Evolutionary conservation across 2,329 filamentous ascomycete species (phyloP), one percentile per base, ranked within the genome.

Genomic region (Thermothelomyces thermophilus): DNA sequence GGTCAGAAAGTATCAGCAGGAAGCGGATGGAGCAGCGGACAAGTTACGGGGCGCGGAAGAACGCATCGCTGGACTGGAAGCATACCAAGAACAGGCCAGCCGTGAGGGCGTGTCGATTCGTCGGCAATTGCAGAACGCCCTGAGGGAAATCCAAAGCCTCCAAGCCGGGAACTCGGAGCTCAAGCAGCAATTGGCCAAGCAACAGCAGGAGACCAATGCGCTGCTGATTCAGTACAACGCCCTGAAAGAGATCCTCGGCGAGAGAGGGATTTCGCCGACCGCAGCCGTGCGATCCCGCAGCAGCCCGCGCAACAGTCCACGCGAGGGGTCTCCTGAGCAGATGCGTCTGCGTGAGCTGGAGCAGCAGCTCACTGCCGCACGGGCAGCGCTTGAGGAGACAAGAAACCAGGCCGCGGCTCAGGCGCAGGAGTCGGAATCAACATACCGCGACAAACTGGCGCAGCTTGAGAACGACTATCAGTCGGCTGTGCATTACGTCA

Each of bases 381-480:
- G 84, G 48, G 84, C 87, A 62, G 82, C 87, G 1, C 90, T 96
- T 56, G 89, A 96, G 54, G 90, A 97, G 63, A 82, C 88, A 41
- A 93, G 87, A 65, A 73, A 81, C 50, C 77, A 77, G 3, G 89
- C 90, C 56, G 87, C 93, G 54, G 74, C 79, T 31, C 86, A 91
- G 48, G 83, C 88, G 53, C 86, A 93, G 59, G 88, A 95, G 62
- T 85, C 89, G n/a, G 91, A 95, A 65, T 78, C 82, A 48, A 80
- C 87, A 41, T 97, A 95, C 70, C 86, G 90, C 55, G 90, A 96
- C 66, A 96, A 96, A 68, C 77, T 98, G 46, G 81, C 88, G 52
- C 90, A 95, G 64, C 81, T 98, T 28, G 90, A 97, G 69, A 95
- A 90, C 64, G 93, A 98, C 66, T 96, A 98, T 66, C 90, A 96